Evolutionary conservation across 2,329 filamentous ascomycete genomes (phyloP), one percentile per base, ranked within the genome.

Genomic region (Capronia americana): DNA sequence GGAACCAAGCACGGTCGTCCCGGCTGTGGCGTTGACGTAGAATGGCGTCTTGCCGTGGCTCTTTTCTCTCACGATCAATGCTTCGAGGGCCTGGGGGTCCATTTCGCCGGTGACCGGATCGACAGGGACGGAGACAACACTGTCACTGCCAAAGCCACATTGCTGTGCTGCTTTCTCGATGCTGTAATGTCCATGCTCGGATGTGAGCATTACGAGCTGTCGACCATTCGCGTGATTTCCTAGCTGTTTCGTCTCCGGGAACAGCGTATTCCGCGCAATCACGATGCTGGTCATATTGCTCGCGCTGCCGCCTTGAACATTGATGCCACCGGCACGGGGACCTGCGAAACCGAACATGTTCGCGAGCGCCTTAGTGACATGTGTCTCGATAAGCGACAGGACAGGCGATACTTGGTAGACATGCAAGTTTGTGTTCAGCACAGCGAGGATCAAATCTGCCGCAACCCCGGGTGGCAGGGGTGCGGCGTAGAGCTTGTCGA

Each of bases 111-210:
- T 73, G 0, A 78, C 77, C 12, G 58, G 58, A 76, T 97, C 92
- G 24, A 97, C 87, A 3, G 91, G 86, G 0, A 98, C 90, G 28
- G 84, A 75, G 78, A 90, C 87, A 28, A 97, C 93, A 69, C 87
- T 87, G 23, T 83, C 81, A 30, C 87, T 88, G 10, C 95, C 95
- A 44, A 99, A 86, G 0, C 95, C 95, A 73, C 90, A 90, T 75
- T 94, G 90, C 75, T 94, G 90, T n/a, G 93, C 93, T 2, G 93
- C 93, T 80, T 98, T 98, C 74, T 97, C 92, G 28, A 98, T 87
- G 4, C 90, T 93, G 82, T 98, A 99, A 82, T 98, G 95, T 0
- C 94, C 93, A 77, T 98, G 93, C 0, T 85, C 88, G 71, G 89
- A 92, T 2, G 94, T 97, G 81, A 98, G 97, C 62, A 97, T 80